Percentiles rank a stretch among this genome's conserved stretches.
Evolutionary conservation across 805 yeast genomes (phyloP).

Genomic region (Teunomyces aglyptinius): DNA sequence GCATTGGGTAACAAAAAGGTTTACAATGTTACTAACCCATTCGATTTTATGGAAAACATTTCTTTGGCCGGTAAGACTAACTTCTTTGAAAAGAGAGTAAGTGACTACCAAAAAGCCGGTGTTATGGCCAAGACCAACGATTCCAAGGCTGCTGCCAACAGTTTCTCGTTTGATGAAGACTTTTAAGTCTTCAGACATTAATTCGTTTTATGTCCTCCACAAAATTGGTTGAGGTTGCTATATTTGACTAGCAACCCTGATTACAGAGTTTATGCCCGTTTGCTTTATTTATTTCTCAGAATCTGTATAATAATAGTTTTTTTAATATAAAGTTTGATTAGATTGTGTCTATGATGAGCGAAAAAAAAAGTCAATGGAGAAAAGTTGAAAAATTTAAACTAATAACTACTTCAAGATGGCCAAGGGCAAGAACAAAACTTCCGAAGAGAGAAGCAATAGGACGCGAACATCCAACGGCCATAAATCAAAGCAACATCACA

Average conservation of each 20-base stretch:
- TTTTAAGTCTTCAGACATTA: constrained; percentile 47
- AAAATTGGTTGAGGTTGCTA: neutral
- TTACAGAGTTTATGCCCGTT: neutral
- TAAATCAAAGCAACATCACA: constrained; percentile 52
- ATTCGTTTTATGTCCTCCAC: neutral
- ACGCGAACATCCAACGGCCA: constrained; percentile 53
- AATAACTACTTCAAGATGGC: constrained; percentile 35
- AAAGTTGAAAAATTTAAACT: neutral
- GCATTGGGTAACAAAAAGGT: constrained; percentile 89
- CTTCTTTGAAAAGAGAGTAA: constrained; percentile 98
- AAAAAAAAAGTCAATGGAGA: neutral
- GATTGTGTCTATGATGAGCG: neutral
- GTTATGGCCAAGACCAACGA: constrained; percentile 80
- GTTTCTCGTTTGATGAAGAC: constrained; percentile 89
- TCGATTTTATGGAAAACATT: constrained; percentile 98
- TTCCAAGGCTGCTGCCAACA: constrained; percentile 45
- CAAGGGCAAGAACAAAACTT: constrained; percentile 54
- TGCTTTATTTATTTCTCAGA: constrained; percentile 6
- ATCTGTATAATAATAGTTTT: constrained; percentile 4
- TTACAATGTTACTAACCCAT: constrained; percentile 88
- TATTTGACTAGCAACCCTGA: neutral
- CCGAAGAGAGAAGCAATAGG: constrained; percentile 38
- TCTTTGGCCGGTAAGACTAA: constrained; percentile 98
- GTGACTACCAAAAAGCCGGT: constrained; percentile 99
- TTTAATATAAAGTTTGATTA: neutral